These are phyloP conservation scores for Ilyonectria mors-panacis DNA, from an alignment of 2,329 filamentous ascomycete species.

Conservation along the genomic window DNA sequence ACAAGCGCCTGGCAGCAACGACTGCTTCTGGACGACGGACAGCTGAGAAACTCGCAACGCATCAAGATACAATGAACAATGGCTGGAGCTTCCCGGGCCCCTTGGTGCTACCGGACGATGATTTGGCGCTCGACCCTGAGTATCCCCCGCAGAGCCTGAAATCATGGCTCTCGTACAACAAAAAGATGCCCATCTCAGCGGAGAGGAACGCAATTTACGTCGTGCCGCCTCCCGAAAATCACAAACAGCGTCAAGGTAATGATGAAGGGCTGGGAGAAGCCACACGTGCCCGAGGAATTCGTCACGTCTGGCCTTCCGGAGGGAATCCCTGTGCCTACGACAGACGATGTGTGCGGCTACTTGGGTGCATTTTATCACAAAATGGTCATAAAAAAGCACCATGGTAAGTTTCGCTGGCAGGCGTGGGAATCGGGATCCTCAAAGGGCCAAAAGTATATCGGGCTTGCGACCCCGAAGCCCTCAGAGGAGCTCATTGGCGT, in stretches of 20 bases:
- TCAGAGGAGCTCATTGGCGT: conserved; percentile 61
- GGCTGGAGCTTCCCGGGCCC: conserved; percentile 68
- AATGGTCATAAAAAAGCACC: conserved; percentile 63
- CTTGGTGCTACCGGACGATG: conserved; percentile 72
- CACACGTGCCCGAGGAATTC: conserved; percentile 35
- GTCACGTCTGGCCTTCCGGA: conserved; percentile 8
- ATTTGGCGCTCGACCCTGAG: conserved; percentile 68
- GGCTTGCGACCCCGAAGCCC: conserved; percentile 55
- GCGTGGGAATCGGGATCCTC: conserved; percentile 59
- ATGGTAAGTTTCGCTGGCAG: conserved; percentile 59
- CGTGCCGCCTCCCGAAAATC: conserved; percentile 62
- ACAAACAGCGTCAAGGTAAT: conserved; percentile 48
- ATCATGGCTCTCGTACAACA: conserved; percentile 62
- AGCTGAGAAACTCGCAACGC: conserved; percentile 20
- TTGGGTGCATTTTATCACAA: conserved; percentile 67
- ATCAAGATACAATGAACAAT: conserved; percentile 38
- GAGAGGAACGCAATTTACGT: conserved; percentile 69
- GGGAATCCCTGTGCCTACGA: conserved; percentile 41
- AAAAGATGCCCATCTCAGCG: conserved; percentile 65
- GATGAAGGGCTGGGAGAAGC: conserved; percentile 61
- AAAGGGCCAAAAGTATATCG: conserved; percentile 56
- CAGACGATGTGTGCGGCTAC: conserved; percentile 54
- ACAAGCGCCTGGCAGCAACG: conserved; percentile 33
- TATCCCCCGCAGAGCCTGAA: conserved; percentile 66
- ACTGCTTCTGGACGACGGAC: conserved; percentile 43